Percentiles rank a stretch among this genome's conserved stretches.
Evolutionary conservation across 164 flowering plant species (phyloP).

Genomic region (Cinnamomum chago): DNA sequence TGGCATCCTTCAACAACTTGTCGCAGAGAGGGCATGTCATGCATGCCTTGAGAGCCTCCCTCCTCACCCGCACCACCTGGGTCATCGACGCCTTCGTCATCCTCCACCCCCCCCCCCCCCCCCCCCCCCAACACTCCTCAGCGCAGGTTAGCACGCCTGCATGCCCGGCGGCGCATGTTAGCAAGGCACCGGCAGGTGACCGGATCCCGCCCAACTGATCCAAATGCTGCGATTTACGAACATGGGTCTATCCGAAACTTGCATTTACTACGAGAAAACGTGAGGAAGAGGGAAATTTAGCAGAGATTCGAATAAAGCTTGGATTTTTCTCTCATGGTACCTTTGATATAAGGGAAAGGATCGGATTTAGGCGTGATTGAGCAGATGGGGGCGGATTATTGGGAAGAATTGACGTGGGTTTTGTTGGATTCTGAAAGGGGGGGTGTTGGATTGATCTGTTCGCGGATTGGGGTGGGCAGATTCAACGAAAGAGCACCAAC

Average conservation of each 20-base stretch:
- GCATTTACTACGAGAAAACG: constrained; percentile 24
- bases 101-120: constrained; percentile 20
- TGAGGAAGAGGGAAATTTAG: not conserved
- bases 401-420: constrained; percentile 31
- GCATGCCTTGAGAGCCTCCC: constrained; percentile 65
- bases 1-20: constrained; percentile 71
- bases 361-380: constrained; percentile 8
- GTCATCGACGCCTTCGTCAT: constrained; percentile 32
- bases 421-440: constrained; percentile 18
- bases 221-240: constrained; percentile 14
- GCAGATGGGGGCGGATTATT: constrained; percentile 16
- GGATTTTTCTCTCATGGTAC: not conserved
- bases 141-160: constrained; percentile 21
- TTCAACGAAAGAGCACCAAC: constrained; percentile 20
- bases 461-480: constrained; percentile 24
- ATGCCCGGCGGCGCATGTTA: constrained; percentile 33
- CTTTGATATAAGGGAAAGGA: constrained; percentile 4
- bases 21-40: constrained; percentile 90
- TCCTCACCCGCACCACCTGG: constrained; percentile 65
- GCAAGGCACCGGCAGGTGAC: not conserved
- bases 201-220: not conserved
- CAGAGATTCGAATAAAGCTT: not conserved
- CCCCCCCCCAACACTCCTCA: constrained; percentile 8
- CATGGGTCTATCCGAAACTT: constrained; percentile 14
- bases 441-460: constrained; percentile 28